Evolutionary conservation across 2,329 filamentous ascomycete species (phyloP).

Genomic region (Coniochaeta hoffmannii): DNA sequence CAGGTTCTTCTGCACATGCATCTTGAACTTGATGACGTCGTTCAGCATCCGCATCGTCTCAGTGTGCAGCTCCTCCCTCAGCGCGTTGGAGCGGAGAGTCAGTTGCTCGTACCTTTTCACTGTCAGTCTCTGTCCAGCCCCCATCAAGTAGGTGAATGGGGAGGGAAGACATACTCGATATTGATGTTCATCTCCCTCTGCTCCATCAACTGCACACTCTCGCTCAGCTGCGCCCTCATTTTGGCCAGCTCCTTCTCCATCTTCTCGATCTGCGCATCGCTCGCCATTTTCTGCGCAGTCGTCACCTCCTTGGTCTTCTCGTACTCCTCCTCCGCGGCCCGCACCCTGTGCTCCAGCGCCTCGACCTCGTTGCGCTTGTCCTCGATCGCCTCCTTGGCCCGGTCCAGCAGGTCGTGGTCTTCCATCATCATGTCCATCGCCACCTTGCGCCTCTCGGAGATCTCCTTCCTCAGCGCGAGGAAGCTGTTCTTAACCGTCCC

Average conservation of each 20-base stretch:
- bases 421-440: slow-evolving; percentile 90
- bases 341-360: slow-evolving; percentile 78
- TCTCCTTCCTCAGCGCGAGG: slow-evolving; percentile 72
- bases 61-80: slow-evolving; percentile 96
- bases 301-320: slow-evolving; percentile 86
- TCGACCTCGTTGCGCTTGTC: slow-evolving; percentile 93
- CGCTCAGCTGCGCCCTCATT: slow-evolving; percentile 76
- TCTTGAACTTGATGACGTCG: slow-evolving; percentile 97
- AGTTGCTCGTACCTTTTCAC: slow-evolving; percentile 76
- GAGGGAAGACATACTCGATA: slow-evolving; percentile 63
- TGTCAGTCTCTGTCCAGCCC: not conserved
- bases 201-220: slow-evolving; percentile 86
- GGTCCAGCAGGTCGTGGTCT: slow-evolving; percentile 86
- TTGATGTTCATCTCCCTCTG: slow-evolving; percentile 95
- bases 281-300: slow-evolving; percentile 77
- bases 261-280: slow-evolving; percentile 92
- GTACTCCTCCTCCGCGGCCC: slow-evolving; percentile 86
- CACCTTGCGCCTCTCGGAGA: slow-evolving; percentile 77
- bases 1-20: slow-evolving; percentile 85
- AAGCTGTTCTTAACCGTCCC: slow-evolving; percentile 76
- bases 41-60: slow-evolving; percentile 95
- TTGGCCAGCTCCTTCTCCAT: slow-evolving; percentile 97
- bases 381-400: slow-evolving; percentile 93
- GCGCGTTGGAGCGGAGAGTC: slow-evolving; percentile 70
- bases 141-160: not conserved